A percentile compares a stretch with the other conserved stretches of the same genome.
phyloP scores from a whole-genome alignment of 2,329 filamentous ascomycete species.

The Diaporthe sp. region DNA sequence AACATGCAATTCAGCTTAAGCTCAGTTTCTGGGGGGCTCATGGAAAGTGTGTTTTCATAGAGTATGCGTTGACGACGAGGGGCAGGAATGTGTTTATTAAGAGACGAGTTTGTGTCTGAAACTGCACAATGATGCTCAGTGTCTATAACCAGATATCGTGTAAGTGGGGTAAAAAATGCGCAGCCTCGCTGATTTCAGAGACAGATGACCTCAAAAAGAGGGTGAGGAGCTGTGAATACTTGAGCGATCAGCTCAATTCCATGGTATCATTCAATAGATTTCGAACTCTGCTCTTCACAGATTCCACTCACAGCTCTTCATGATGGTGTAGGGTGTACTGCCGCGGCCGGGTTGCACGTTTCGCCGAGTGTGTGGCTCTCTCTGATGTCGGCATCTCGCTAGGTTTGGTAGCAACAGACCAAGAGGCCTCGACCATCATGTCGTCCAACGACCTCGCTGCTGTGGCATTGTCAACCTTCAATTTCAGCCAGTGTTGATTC shows the following conservation, averaged over 20 bases:
- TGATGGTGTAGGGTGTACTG: constrained; percentile 8
- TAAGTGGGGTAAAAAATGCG: not conserved
- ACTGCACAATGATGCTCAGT: not conserved
- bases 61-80: not conserved
- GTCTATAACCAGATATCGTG: not conserved
- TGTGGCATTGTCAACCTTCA: constrained; percentile 48
- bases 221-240: not conserved
- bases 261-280: not conserved
- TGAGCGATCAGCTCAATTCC: not conserved
- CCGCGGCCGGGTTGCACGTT: not conserved
- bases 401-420: not conserved
- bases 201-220: too few relatives aligned
- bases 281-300: not conserved
- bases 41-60: not conserved
- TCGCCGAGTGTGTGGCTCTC: not conserved
- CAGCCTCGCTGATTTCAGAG: not conserved
- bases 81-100: too few relatives aligned
- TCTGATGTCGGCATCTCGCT: not conserved
- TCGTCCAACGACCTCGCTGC: not conserved
- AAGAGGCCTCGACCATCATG: not conserved
- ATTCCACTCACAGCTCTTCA: not conserved
- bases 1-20: not conserved
- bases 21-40: not conserved
- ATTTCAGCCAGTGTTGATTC: constrained; percentile 56
- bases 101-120: not conserved